Percentiles rank a stretch among this genome's conserved stretches.
Conservation (phyloP, 2,329 filamentous ascomycete species). For the Epichloe coenophiala region DNA sequence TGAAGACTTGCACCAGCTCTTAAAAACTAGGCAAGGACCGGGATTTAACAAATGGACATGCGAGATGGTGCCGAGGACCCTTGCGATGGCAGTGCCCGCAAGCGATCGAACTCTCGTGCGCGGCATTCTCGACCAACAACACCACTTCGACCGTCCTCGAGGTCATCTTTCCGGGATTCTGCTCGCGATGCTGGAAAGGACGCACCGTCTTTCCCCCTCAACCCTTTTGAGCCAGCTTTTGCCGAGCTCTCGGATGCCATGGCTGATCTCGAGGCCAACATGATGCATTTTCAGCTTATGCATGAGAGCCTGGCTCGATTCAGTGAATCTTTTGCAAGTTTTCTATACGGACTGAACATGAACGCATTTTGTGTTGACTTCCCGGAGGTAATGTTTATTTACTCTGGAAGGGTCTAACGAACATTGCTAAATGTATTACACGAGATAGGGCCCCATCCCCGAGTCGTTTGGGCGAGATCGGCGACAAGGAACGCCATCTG, state of each 20-base stretch:
- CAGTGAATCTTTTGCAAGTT: conserved; percentile 83
- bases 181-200: conserved; percentile 39
- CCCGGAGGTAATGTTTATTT: conserved; percentile 53
- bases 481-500: conserved; percentile 39
- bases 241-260: conserved; percentile 88
- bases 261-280: conserved; percentile 91
- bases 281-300: conserved; percentile 94
- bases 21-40: no score
- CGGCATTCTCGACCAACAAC: conserved; percentile 72
- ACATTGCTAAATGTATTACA: not conserved
- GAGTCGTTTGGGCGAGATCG: conserved; percentile 67
- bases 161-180: conserved; percentile 74
- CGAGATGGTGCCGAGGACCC: not conserved
- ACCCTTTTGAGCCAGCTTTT: conserved; percentile 77
- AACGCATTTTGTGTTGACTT: conserved; percentile 98
- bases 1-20: no score
- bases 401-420: no score
- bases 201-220: conserved; percentile 50
- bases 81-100: conserved; percentile 11
- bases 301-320: conserved; percentile 89
- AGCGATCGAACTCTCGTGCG: conserved; percentile 46
- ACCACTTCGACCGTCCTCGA: conserved; percentile 77
- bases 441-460: conserved; percentile 55
- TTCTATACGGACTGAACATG: conserved; percentile 95
- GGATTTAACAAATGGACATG: not conserved